Evolutionary conservation across 1,284 basidiomycete genomes (phyloP), one percentile per base, ranked within the genome.

Genomic region (Moesziomyces antarcticus): DNA sequence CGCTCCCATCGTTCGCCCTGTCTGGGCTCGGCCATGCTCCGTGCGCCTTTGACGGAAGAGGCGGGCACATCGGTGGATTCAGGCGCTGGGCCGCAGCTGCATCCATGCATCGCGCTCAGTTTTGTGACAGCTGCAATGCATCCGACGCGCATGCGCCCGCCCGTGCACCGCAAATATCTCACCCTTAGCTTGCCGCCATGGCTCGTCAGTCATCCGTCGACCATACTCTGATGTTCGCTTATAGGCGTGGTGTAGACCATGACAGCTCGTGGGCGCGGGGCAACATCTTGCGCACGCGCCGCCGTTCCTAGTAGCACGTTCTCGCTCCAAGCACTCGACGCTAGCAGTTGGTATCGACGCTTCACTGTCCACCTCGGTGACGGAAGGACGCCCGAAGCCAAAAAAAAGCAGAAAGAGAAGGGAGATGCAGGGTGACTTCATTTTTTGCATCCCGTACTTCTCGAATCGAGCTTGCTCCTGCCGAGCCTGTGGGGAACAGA

Each of bases 371-470:
- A n/a, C n/a, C 25, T n/a, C 42, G 5, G 30, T 21, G 30, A 35
- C 25, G 30, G 35, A 30, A 51, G 40, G 43, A 58, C 44, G 10
- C 30, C 30, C 30, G 37, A n/a, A 42, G 44, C 27, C 13, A 50
- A 33, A n/a, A 30, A 30, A 27, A 21, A 50, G 18, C 16, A 4
- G 10, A 50, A 24, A 18, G 1, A 50, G 22, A 27, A 33, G 44
- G 35, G 37, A 1, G 37, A 40, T 40, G 56, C 56, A 59, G 22
- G 9, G 56, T 59, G 56, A 59, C 50, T 52, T 59, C 50, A 52
- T 45, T 22, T 27, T 21, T 35, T 43, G 14, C 51, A 37, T 25
- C n/a, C 53, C 14, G 20, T 11, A 14, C 41, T 14, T 24, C 30
- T 45, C 27, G 43, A 43, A 25, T 41, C 22, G 9, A 25, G 14